Evolutionary conservation across 805 yeast species (phyloP).

Genomic region (Yamadazyma akitaensis): DNA sequence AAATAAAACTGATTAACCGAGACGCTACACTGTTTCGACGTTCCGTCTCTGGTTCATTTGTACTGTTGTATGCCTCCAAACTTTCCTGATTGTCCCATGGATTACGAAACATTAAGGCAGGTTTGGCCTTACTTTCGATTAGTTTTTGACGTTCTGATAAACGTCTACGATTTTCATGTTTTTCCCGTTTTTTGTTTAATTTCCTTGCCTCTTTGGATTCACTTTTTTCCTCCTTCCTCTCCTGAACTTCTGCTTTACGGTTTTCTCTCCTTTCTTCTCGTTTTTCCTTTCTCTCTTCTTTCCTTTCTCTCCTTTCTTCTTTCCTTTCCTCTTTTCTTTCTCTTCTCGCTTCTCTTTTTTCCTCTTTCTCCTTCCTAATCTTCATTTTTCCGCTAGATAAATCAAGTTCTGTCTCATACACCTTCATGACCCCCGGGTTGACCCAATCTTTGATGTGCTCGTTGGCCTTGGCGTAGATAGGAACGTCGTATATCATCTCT

Average conservation of each 20-base stretch:
- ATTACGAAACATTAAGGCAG: slow-evolving; percentile 9
- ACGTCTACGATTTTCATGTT: slow-evolving; percentile 7
- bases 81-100: slow-evolving; percentile 12
- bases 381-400: slow-evolving; percentile 13
- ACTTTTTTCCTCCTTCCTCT: neutral
- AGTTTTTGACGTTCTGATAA: slow-evolving; percentile 7
- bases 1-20: slow-evolving; percentile 20
- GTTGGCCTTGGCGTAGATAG: slow-evolving; percentile 40
- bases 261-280: neutral
- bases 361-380: slow-evolving; percentile 8
- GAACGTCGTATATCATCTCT: slow-evolving; percentile 32
- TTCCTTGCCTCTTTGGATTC: neutral
- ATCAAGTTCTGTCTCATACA: slow-evolving; percentile 16
- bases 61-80: slow-evolving; percentile 10
- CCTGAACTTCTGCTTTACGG: slow-evolving; percentile 1
- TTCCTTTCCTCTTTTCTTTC: slow-evolving; percentile 9
- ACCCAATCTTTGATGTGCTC: slow-evolving; percentile 21
- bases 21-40: slow-evolving; percentile 18
- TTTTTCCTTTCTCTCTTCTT: neutral
- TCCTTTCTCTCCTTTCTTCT: slow-evolving; percentile 2
- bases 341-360: slow-evolving; percentile 4
- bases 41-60: slow-evolving; percentile 2
- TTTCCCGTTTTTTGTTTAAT: neutral
- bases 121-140: slow-evolving; percentile 10
- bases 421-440: slow-evolving; percentile 16